These are phyloP conservation scores for Ceratocystis lukuohia DNA, from an alignment of 2,329 filamentous ascomycete species.

Conservation along the genomic window DNA sequence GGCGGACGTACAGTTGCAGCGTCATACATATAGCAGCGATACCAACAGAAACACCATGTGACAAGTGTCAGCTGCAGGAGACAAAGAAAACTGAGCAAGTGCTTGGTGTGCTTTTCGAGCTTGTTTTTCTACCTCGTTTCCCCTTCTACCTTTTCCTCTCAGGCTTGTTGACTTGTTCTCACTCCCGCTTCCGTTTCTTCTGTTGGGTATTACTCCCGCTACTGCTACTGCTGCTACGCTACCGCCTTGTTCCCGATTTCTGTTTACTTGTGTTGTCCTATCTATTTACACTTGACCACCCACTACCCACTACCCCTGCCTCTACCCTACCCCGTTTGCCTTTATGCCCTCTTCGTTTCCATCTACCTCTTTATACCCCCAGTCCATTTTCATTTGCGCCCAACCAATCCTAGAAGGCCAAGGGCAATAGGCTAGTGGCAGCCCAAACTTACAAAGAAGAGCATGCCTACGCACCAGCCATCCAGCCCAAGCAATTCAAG, in stretches of 20 bases:
- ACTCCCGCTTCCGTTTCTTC: not conserved
- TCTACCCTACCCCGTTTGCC: not conserved
- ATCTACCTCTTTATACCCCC: not conserved
- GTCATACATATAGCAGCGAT: too few species aligned
- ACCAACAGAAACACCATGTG: not conserved
- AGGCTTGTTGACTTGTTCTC: not conserved
- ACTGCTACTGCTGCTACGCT: not conserved
- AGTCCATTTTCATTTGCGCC: constrained; percentile 14
- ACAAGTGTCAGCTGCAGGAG: constrained; percentile 8
- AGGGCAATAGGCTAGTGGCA: constrained; percentile 11
- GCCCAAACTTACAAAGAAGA: constrained; percentile 12
- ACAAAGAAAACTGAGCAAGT: not conserved
- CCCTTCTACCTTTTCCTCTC: not conserved
- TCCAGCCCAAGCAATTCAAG: constrained; percentile 1
- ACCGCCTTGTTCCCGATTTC: not conserved
- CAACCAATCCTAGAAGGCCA: constrained; percentile 10
- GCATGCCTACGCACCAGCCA: not conserved
- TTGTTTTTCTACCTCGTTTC: not conserved
- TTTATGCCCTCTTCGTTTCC: not conserved
- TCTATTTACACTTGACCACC: not conserved
- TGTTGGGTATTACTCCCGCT: not conserved
- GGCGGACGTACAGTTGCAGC: not conserved
- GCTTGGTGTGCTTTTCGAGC: not conserved
- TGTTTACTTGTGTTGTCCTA: not conserved
- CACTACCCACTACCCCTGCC: not conserved